These are phyloP conservation scores for Picea mariana DNA, from an alignment of 83 land plant genomes.

Conservation along the genomic window DNA sequence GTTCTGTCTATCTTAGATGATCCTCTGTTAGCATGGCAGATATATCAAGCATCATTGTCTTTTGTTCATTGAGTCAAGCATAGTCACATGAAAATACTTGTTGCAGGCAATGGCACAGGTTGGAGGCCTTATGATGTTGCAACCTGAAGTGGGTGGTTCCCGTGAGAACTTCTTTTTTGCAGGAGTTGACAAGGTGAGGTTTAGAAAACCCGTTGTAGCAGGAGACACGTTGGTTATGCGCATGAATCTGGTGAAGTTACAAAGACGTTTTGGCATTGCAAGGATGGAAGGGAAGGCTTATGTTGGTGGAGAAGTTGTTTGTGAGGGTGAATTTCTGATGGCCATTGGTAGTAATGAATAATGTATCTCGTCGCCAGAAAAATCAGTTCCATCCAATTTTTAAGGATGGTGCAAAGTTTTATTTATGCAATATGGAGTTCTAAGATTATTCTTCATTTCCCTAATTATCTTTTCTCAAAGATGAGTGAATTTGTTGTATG, in stretches of 20 bases:
- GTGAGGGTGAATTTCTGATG: constrained; percentile 95
- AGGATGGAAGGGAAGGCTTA: constrained; percentile 99
- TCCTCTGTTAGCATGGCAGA: neutral
- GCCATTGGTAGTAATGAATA: constrained; percentile 54
- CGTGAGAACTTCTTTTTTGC: constrained; percentile 97
- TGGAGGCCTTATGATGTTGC: constrained; percentile 94
- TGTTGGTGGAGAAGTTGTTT: constrained; percentile 92
- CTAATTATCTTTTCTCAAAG: too few relatives aligned
- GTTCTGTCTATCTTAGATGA: neutral
- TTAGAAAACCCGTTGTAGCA: constrained; percentile 94
- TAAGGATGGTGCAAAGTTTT: too few relatives aligned
- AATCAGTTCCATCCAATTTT: too few relatives aligned
- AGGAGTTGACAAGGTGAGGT: constrained; percentile 96
- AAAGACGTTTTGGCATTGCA: constrained; percentile 86
- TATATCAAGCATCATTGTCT: neutral
- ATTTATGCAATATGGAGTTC: too few relatives aligned
- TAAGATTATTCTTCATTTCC: too few relatives aligned
- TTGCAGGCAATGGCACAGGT: constrained; percentile 98
- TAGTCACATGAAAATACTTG: constrained; percentile 2
- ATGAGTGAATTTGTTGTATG: too few relatives aligned
- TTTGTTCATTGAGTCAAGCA: neutral
- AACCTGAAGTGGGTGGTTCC: constrained; percentile 98
- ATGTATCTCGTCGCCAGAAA: too few relatives aligned
- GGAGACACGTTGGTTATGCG: constrained; percentile 98
- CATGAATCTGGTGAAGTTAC: constrained; percentile 88